Base-by-base conservation (phyloP, 2,329 filamentous ascomycete genomes). In the Chaetomiaceae sp. region DNA sequence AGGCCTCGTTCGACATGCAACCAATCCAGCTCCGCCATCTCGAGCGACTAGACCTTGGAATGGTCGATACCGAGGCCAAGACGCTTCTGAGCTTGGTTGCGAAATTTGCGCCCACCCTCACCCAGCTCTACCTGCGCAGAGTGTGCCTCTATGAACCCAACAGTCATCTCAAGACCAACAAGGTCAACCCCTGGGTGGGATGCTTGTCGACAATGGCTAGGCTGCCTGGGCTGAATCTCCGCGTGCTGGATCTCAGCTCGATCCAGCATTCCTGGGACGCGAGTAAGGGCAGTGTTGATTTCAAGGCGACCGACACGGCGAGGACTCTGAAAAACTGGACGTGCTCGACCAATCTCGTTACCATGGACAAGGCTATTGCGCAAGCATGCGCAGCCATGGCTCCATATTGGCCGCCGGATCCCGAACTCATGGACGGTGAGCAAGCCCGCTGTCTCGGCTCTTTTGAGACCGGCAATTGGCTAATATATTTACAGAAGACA, bases 71-170 rank as follows among this genome's bases (percentile, higher is more conserved):
- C 5, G 50, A 64, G 0, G 48, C 62, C 0, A 12, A 55, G 0
- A 51, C 60, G 1, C 54, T 78, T 0, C 45, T 74, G 4, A 53
- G 48, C 1, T 40, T 77, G 4, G 55, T 71, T 37, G 42, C 50
- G 31, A 78, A 73, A 53, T 74, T 76, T 16, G 67, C 70, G 2
- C 56, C 69, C 2, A 74, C 69, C 0, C 66, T 82, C 2, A 62
- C 67, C 8, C 58, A 59, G 6, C 62, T 82, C 7, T 70, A 70
- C 50, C 59, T 82, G 0, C 75, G 75, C 62, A 74, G 70, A 39
- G 58, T 78, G 16, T 66, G 52, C 0, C 57, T 72, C n/a, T 2
- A 33, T 4, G 35, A 49, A 14, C 9, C 9, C n/a, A 35, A 47
- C 3, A 3, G 16, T 4, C n/a, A 14, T 6, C 19, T n/a, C n/a